Evolutionary conservation across 2,329 filamentous ascomycete species (phyloP).

Genomic region (Mycosphaerella sp.): DNA sequence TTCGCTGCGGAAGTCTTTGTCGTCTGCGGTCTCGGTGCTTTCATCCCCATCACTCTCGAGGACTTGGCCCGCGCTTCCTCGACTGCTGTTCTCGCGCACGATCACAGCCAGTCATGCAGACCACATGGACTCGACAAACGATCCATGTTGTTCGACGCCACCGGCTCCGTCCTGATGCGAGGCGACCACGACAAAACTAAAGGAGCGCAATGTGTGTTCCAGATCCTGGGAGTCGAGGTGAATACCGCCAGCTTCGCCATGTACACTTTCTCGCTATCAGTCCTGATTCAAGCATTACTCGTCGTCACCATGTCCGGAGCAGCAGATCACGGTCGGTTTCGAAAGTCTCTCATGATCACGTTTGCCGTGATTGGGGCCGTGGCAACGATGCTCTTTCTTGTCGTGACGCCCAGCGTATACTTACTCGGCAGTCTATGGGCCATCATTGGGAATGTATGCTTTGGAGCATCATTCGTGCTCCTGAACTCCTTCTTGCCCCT

Average conservation of each 20-base stretch:
- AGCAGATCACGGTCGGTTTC: slow-evolving; percentile 81
- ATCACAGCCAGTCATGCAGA: slow-evolving; percentile 65
- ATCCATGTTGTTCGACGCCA: neutral
- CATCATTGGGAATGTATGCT: slow-evolving; percentile 86
- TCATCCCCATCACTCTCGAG: slow-evolving; percentile 92
- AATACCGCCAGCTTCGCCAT: slow-evolving; percentile 97
- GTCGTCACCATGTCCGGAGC: slow-evolving; percentile 96
- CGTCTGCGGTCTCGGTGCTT: slow-evolving; percentile 80
- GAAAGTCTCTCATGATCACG: slow-evolving; percentile 77
- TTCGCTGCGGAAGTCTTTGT: slow-evolving; percentile 97
- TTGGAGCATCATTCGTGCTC: slow-evolving; percentile 90
- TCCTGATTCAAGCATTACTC: slow-evolving; percentile 77
- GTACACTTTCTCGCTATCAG: slow-evolving; percentile 95
- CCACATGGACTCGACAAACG: slow-evolving; percentile 12
- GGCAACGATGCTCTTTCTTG: slow-evolving; percentile 82
- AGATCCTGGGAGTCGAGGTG: slow-evolving; percentile 74
- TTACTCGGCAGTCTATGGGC: slow-evolving; percentile 75
- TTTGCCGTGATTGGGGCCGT: slow-evolving; percentile 79
- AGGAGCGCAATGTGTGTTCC: slow-evolving; percentile 69
- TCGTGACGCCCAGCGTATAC: slow-evolving; percentile 67
- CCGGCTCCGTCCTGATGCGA: neutral
- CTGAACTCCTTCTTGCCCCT: slow-evolving; percentile 92
- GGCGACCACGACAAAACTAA: slow-evolving; percentile 25
- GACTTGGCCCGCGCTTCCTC: slow-evolving; percentile 71
- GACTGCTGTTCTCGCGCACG: slow-evolving; percentile 76